A percentile compares a stretch with the other conserved stretches of the same genome.
Conservation (phyloP, 768 basidiomycete species). For the Amanita pseudoporphyria region DNA sequence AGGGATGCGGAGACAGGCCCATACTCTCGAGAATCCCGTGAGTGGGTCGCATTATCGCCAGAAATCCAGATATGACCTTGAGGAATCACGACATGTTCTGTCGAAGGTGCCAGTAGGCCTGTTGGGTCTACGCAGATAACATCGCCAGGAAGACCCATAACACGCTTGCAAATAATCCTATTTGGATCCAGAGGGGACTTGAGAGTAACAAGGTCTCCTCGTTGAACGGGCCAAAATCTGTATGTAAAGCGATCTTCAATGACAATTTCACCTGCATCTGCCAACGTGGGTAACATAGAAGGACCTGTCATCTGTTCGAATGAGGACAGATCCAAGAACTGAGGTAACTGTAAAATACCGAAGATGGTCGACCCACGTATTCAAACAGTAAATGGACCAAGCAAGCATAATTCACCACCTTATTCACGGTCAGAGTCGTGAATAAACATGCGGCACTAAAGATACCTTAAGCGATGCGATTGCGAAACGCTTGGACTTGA, state of each 20-base stretch:
- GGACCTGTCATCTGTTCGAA: constrained; percentile 51
- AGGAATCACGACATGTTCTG: constrained; percentile 71
- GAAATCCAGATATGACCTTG: constrained; percentile 83
- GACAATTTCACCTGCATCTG: constrained; percentile 45
- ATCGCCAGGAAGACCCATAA: constrained; percentile 88
- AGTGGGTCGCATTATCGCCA: constrained; percentile 80
- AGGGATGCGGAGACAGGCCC: constrained; percentile 84
- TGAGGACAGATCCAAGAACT: constrained; percentile 4
- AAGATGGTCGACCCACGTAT: constrained; percentile 46
- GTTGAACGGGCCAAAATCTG: constrained; percentile 42
- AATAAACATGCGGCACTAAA: not conserved
- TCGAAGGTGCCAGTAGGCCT: constrained; percentile 48
- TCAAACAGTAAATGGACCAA: constrained; percentile 54
- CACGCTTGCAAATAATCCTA: constrained; percentile 74
- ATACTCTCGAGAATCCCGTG: constrained; percentile 86
- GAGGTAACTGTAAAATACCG: constrained; percentile 26
- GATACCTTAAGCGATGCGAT: constrained; percentile 1
- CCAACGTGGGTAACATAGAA: constrained; percentile 77
- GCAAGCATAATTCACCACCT: constrained; percentile 49
- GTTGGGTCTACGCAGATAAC: constrained; percentile 83
- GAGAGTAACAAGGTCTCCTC: constrained; percentile 73
- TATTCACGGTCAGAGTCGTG: not conserved
- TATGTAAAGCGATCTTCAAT: constrained; percentile 54
- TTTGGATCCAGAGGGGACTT: constrained; percentile 61
- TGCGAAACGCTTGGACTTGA: not conserved